These are phyloP conservation scores for Capronia epimyces DNA, from an alignment of 2,329 filamentous ascomycete species.

Conservation along the genomic window DNA sequence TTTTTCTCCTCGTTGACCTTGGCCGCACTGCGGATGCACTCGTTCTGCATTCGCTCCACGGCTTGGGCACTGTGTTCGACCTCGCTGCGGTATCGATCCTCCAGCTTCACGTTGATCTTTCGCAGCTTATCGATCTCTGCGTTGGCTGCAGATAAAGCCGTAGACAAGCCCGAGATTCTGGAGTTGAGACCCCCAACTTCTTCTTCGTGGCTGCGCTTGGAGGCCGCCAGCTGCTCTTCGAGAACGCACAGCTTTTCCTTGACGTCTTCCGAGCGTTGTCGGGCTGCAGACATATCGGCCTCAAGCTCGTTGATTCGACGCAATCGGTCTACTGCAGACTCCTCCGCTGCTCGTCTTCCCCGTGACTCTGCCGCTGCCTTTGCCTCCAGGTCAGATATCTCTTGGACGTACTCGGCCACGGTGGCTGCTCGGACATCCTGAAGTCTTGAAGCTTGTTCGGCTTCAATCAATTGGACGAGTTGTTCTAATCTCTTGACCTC, in stretches of 20 bases:
- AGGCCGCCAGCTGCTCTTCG: conserved; percentile 24
- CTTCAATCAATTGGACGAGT: conserved; percentile 40
- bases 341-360: conserved; percentile 35
- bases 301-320: conserved; percentile 37
- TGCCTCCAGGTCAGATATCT: conserved; percentile 34
- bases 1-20: conserved; percentile 30
- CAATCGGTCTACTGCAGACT: conserved; percentile 34
- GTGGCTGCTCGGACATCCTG: conserved; percentile 36
- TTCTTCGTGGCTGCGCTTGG: conserved; percentile 33
- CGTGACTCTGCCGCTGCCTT: conserved; percentile 34
- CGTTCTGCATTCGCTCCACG: conserved; percentile 36
- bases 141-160: conserved; percentile 36
- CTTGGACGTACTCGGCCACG: conserved; percentile 30
- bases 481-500: conserved; percentile 42
- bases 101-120: conserved; percentile 35
- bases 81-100: conserved; percentile 37
- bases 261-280: conserved; percentile 34
- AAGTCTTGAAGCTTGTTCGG: conserved; percentile 35
- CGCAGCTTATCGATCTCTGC: conserved; percentile 36
- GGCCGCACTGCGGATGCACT: conserved; percentile 33
- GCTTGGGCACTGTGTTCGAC: conserved; percentile 36
- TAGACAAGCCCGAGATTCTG: conserved; percentile 38
- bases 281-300: conserved; percentile 34
- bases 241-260: conserved; percentile 35
- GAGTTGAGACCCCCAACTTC: conserved; percentile 40